Evolutionary conservation across 2,329 filamentous ascomycete genomes (phyloP).

Genomic region (Mycocentrospora acerina): DNA sequence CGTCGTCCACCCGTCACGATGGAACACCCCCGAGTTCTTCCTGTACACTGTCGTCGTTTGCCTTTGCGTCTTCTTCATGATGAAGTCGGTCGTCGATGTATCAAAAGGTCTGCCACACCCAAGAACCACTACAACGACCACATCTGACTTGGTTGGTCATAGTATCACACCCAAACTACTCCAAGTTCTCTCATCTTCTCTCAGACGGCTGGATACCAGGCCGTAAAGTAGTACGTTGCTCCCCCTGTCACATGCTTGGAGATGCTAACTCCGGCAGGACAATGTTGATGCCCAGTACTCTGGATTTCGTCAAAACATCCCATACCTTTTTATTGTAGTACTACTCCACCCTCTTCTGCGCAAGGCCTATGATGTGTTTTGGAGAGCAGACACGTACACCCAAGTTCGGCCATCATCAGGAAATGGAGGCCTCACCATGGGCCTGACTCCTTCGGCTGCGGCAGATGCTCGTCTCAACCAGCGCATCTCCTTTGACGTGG

Average conservation of each 20-base stretch:
- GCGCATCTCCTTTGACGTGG: constrained; percentile 78
- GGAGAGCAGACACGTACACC: constrained; percentile 48
- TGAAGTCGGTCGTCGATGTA: constrained; percentile 83
- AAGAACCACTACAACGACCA: background rate
- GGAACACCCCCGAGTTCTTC: constrained; percentile 84
- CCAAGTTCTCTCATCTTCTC: constrained; percentile 69
- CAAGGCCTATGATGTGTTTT: constrained; percentile 64
- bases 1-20: constrained; percentile 66
- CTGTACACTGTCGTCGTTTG: constrained; percentile 73
- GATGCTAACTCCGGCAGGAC: constrained; percentile 58
- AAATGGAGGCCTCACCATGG: constrained; percentile 41
- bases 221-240: constrained; percentile 71
- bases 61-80: constrained; percentile 77
- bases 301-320: constrained; percentile 82
- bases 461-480: constrained; percentile 59
- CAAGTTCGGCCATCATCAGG: constrained; percentile 40
- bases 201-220: constrained; percentile 88
- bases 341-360: constrained; percentile 78
- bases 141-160: constrained; percentile 5
- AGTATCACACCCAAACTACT: constrained; percentile 82
- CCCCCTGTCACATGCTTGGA: background rate
- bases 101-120: constrained; percentile 66
- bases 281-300: constrained; percentile 86
- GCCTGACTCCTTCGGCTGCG: constrained; percentile 50
- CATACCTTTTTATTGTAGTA: constrained; percentile 73